phyloP scores from a whole-genome alignment of 2,329 filamentous ascomycete species.

The Aspergillus jensenii region DNA sequence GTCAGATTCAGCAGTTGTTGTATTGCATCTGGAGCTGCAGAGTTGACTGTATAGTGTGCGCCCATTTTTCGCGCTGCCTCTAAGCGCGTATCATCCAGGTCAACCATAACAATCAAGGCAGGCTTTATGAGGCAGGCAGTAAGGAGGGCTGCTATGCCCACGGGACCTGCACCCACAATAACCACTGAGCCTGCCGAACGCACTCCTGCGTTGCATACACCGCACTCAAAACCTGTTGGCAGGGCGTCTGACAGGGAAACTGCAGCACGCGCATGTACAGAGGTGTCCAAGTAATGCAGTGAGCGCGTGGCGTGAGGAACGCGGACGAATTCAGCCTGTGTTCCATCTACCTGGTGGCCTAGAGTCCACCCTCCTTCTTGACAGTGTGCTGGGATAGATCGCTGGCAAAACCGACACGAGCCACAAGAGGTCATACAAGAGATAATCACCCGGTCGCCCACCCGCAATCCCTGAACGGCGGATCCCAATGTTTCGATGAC shows the following conservation, averaged over 20 bases:
- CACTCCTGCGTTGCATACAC: no score
- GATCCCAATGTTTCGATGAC: constrained; percentile 47
- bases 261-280: no score
- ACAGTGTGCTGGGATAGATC: constrained; percentile 56
- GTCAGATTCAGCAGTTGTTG: no score
- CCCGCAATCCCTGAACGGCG: constrained; percentile 50
- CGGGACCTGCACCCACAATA: constrained; percentile 8
- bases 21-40: no score
- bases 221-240: no score
- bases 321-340: constrained; percentile 56
- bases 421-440: constrained; percentile 54
- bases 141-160: constrained; percentile 1
- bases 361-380: constrained; percentile 56
- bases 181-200: neutral
- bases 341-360: constrained; percentile 55
- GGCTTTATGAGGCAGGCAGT: neutral
- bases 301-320: constrained; percentile 53
- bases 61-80: neutral
- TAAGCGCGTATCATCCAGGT: neutral
- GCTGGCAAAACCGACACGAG: constrained; percentile 53
- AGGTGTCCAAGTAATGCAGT: constrained; percentile 24
- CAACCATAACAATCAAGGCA: neutral
- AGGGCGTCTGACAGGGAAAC: no score
- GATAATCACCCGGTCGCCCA: constrained; percentile 55
- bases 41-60: no score